Conservation (phyloP, 345 rosid genomes). For the Eucalyptus sp. region DNA sequence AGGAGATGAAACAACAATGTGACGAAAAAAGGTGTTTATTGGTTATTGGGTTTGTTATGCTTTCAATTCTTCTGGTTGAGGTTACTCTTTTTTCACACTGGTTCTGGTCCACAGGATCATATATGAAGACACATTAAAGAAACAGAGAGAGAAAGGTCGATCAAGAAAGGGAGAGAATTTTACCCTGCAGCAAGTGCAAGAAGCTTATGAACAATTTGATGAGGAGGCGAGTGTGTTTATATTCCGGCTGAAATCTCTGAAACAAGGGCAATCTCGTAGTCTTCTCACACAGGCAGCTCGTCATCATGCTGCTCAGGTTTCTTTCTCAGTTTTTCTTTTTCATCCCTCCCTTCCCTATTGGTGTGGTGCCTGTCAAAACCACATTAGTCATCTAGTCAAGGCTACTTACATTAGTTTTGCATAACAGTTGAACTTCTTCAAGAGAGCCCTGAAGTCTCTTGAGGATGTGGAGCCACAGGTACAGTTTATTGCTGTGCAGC, state of each 20-base stretch:
- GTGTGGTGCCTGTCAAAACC: not conserved
- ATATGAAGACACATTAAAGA: slow-evolving; percentile 52
- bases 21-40: slow-evolving; percentile 76
- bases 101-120: slow-evolving; percentile 36
- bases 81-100: not conserved
- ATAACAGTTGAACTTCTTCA: slow-evolving; percentile 70
- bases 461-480: slow-evolving; percentile 81
- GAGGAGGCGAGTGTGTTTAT: slow-evolving; percentile 83
- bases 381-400: not conserved
- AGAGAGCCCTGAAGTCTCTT: slow-evolving; percentile 71
- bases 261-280: slow-evolving; percentile 94
- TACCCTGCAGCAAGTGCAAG: slow-evolving; percentile 54
- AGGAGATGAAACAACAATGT: slow-evolving; percentile 96
- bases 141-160: slow-evolving; percentile 64
- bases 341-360: not conserved
- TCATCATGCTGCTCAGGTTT: slow-evolving; percentile 99
- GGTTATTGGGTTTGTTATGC: not conserved
- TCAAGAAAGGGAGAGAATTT: slow-evolving; percentile 61
- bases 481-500: slow-evolving; percentile 46
- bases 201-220: slow-evolving; percentile 74
- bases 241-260: slow-evolving; percentile 83
- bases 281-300: slow-evolving; percentile 96
- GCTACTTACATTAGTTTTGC: not conserved
- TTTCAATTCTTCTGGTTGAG: not conserved
- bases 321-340: not conserved